A percentile compares a stretch with the other conserved stretches of the same genome.
Evolutionary conservation across 345 rosid genomes (phyloP).

Genomic region (Citrus australasica): DNA sequence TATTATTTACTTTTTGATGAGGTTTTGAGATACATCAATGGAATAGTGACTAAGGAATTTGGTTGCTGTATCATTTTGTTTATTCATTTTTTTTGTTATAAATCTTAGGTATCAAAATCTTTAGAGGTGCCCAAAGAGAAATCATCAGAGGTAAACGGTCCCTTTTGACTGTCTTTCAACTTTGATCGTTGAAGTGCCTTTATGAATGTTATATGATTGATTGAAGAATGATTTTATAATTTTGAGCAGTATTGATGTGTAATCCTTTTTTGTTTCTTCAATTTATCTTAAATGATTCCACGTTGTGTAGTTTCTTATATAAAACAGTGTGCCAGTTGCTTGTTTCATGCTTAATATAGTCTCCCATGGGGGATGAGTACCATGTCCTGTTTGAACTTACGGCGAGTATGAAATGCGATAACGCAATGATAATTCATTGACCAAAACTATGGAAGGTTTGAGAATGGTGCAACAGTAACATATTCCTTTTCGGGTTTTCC

Average conservation of each 20-base stretch:
- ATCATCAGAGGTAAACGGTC: slow-evolving; percentile 51
- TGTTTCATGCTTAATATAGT: neutral
- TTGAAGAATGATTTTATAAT: neutral
- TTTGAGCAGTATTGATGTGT: neutral
- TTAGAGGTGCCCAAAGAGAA: slow-evolving; percentile 52
- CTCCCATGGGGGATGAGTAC: neutral
- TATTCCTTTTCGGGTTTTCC: neutral
- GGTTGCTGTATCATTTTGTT: neutral
- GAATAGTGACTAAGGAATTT: neutral
- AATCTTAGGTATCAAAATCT: slow-evolving; percentile 53
- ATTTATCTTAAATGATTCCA: neutral
- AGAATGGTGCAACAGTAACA: neutral
- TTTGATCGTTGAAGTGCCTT: neutral
- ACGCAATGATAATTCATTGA: neutral
- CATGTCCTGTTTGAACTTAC: neutral
- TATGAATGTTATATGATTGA: neutral
- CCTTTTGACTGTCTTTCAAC: slow-evolving; percentile 2
- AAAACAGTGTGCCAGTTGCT: neutral
- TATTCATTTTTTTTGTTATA: neutral
- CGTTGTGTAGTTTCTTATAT: neutral
- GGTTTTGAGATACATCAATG: neutral
- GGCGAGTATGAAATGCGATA: neutral
- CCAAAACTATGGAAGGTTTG: neutral
- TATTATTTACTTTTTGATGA: neutral
- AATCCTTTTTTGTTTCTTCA: neutral